Evolutionary conservation across 768 basidiomycete genomes (phyloP).

Genomic region (Pleurotus platypus): DNA sequence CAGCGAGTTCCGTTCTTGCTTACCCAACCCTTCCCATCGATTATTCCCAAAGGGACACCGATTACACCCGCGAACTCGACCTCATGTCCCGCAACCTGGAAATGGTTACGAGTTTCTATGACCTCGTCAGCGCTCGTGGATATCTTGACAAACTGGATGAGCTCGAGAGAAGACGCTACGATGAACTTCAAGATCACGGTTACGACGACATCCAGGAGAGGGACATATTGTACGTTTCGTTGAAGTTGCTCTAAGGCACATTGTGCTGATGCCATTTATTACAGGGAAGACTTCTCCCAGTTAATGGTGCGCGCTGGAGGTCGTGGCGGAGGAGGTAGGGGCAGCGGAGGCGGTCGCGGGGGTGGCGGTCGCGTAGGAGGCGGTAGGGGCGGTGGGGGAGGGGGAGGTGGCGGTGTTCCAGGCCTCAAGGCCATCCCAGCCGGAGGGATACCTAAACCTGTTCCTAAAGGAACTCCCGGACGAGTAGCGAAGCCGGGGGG

Average conservation of each 20-base stretch:
- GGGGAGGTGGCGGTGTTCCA: not conserved
- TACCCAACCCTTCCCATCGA: not conserved
- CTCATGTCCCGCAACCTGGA: not conserved
- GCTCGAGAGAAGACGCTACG: not conserved
- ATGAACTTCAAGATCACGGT: not conserved
- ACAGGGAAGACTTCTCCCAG: not conserved
- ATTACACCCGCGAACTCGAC: not conserved
- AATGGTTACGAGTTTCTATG: not conserved
- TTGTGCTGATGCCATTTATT: not conserved
- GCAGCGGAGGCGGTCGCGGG: too few species aligned
- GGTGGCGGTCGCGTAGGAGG: not conserved
- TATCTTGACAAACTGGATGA: not conserved
- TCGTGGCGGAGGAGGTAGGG: not conserved
- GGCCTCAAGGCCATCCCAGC: not conserved
- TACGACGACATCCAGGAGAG: not conserved
- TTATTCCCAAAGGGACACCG: not conserved
- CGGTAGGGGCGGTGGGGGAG: too few species aligned
- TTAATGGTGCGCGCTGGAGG: not conserved
- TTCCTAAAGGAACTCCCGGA: not conserved
- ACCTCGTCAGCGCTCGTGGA: not conserved
- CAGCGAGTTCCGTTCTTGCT: not conserved
- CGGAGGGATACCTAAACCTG: not conserved
- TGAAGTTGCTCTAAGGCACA: not conserved
- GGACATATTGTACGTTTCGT: not conserved
- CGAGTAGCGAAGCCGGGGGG: not conserved